Base-by-base conservation (phyloP, 768 basidiomycete species). In the Sarcodon sp. region DNA sequence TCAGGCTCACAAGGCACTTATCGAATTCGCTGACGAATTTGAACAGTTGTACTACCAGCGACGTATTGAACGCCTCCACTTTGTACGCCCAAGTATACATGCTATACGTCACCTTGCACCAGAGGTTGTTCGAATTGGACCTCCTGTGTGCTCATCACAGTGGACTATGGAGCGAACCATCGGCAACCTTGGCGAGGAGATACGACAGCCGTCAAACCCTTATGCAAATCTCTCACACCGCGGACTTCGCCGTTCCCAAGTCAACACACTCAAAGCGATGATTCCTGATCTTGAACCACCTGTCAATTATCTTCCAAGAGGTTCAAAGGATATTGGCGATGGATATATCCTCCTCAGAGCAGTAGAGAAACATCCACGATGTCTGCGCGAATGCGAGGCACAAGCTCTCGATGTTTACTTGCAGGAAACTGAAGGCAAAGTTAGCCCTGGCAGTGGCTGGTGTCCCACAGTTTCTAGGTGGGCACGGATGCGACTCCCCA, bases 1-100 rank as follows among this genome's bases (percentile, higher is more conserved):
- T 6, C n/a, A 51, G 0, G 64, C 59, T 0, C 59, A 68, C 13
- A 7, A 27, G 0, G 35, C 50, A 0, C 48, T 70, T 12, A 13
- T 56, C 0, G 36, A 56, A 8, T 70, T 64, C 50, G 45, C 50
- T 1, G 43, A 50, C 6, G 64, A 69, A 11, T 71, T 58, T 51
- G 66, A 71, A 50, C 15, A 43, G 0, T 48, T 68, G 0, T 71
- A 71, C 50, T 62, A 59, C 44, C 61, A 64, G 16, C 59, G 57
- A 1, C 35, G 45, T 0, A 1, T 31, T 21, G 55, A 32, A 4
- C 55, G 41, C 3, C 44, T 72, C n/a, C 69, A 71, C 45, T 66
- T 70, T 47, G n/a, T 54, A 9, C 58, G 57, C 1, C 67, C 51
- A 16, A 55, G 61, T 43, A 49, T 69, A n/a, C 67, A 69, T 48